A percentile compares a stretch with the other conserved stretches of the same genome.
These are phyloP conservation scores for Persicaria tinctoria DNA, from an alignment of 148 eudicot genomes.

Conservation along the genomic window DNA sequence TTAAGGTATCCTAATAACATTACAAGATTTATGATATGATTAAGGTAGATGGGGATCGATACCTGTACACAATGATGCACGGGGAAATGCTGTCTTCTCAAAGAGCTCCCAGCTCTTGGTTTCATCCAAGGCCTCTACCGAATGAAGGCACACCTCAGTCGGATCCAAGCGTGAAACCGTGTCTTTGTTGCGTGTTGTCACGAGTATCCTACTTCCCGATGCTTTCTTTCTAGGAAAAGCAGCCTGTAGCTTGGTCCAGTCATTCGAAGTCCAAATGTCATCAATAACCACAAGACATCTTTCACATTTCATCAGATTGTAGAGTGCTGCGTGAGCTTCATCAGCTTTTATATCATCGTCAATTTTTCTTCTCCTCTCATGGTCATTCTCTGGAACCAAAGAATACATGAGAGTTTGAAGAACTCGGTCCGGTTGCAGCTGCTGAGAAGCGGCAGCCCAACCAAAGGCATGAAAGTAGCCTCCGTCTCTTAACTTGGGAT, in stretches of 20 bases:
- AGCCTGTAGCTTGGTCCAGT: background rate
- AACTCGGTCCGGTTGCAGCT: background rate
- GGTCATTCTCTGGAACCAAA: too few relatives aligned
- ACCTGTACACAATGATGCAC: fast-evolving
- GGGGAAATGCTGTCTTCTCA: background rate
- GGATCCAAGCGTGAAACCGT: background rate
- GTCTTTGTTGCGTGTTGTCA: background rate
- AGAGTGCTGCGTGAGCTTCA: background rate
- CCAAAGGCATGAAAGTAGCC: background rate
- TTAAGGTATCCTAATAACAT: too few relatives aligned
- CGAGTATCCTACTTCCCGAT: background rate
- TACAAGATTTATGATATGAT: too few relatives aligned
- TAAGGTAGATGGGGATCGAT: too few relatives aligned
- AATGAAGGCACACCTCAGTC: background rate
- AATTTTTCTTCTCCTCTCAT: background rate
- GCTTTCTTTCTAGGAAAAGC: background rate
- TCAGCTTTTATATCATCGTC: background rate
- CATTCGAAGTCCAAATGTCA: background rate
- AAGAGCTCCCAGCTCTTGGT: background rate
- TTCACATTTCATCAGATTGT: background rate
- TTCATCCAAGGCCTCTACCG: background rate
- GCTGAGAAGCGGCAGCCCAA: background rate
- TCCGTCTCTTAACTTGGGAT: background rate
- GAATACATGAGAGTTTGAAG: background rate
- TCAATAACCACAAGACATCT: background rate